phyloP scores from a whole-genome alignment of 2,329 filamentous ascomycete species.

The Emericellopsis atlantica region DNA sequence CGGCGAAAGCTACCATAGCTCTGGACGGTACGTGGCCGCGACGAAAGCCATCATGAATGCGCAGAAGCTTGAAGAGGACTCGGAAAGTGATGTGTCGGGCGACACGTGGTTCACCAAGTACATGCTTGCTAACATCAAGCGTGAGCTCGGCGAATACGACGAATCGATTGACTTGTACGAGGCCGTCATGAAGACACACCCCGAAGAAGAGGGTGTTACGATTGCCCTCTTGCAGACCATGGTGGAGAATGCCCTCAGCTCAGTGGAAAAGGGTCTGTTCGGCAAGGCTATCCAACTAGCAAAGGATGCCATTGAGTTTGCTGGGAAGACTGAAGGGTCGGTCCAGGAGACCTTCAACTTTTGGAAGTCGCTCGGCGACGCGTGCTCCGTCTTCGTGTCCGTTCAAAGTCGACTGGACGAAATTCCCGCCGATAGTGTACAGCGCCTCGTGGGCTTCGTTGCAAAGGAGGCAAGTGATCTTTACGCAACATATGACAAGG shows the following conservation, averaged over 20 bases:
- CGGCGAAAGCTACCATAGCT: conserved; percentile 94
- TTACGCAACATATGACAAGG: conserved; percentile 58
- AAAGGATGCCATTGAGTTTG: conserved; percentile 54
- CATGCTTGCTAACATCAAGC: conserved; percentile 89
- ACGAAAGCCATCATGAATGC: conserved; percentile 84
- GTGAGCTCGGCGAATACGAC: conserved; percentile 83
- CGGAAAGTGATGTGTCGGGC: conserved; percentile 34
- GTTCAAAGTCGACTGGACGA: conserved; percentile 55
- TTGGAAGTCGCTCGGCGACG: conserved; percentile 88
- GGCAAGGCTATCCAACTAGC: conserved; percentile 69
- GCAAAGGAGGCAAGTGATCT: conserved; percentile 44
- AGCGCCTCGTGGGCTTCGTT: conserved; percentile 41
- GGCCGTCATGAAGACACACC: conserved; percentile 54
- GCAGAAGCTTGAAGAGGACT: conserved; percentile 55
- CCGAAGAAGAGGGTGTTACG: conserved; percentile 71
- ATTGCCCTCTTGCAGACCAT: conserved; percentile 82
- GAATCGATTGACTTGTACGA: conserved; percentile 68
- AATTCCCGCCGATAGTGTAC: conserved; percentile 48
- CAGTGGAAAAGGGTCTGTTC: conserved; percentile 72
- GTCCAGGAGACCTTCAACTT: conserved; percentile 74
- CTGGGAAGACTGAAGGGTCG: conserved; percentile 38
- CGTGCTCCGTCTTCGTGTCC: conserved; percentile 71
- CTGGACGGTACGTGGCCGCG: conserved; percentile 86
- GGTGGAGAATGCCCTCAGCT: conserved; percentile 67
- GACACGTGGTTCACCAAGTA: conserved; percentile 94